phyloP scores from a whole-genome alignment of 768 basidiomycete genomes.

The Hysterangium stoloniferum region DNA sequence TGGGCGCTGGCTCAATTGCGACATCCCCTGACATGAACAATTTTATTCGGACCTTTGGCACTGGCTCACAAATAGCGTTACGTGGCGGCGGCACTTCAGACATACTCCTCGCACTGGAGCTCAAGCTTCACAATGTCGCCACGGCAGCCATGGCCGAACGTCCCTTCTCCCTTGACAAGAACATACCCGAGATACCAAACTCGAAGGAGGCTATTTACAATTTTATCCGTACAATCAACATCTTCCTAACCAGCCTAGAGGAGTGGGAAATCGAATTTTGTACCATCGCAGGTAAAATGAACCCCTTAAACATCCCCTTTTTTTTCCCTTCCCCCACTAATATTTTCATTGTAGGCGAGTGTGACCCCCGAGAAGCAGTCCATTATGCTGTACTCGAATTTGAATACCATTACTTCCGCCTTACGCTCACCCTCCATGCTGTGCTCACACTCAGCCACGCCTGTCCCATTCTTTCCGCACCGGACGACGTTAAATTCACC shows the following conservation, averaged over 20 bases:
- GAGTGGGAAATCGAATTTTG: conserved; percentile 12
- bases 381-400: conserved; percentile 7
- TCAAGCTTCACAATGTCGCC: conserved; percentile 1
- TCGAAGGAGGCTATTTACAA: not conserved
- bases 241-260: conserved; percentile 4
- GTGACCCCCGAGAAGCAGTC: not conserved
- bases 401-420: conserved; percentile 9
- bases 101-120: conserved; percentile 3
- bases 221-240: not conserved
- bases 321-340: not conserved
- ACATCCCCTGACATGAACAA: not conserved
- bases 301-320: no score
- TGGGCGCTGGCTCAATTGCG: conserved; percentile 2
- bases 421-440: conserved; percentile 1
- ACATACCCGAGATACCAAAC: not conserved
- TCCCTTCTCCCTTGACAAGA: no score
- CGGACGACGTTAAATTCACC: conserved; percentile 2
- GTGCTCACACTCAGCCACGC: conserved; percentile 7
- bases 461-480: not conserved
- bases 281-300: conserved; percentile 1
- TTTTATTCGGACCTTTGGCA: not conserved
- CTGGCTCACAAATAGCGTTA: conserved; percentile 1
- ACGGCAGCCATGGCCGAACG: conserved; percentile 5
- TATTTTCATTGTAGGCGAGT: not conserved
- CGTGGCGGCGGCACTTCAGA: not conserved